These are phyloP conservation scores for Hemisphaericaspora lyxosophila DNA, from an alignment of 1,139 yeast genomes.

Conservation along the genomic window DNA sequence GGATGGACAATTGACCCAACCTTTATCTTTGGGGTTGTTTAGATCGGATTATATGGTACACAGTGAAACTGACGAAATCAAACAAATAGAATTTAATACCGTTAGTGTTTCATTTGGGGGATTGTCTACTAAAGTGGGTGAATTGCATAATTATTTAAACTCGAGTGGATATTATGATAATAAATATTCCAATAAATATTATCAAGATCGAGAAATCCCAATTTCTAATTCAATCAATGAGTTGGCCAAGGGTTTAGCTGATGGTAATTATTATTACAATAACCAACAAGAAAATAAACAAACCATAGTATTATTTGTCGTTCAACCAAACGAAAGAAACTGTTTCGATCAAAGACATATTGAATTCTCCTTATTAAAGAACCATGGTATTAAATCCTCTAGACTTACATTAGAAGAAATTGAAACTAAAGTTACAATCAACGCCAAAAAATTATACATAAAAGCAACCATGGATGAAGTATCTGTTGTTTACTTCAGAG, in stretches of 20 bases:
- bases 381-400: constrained; percentile 57
- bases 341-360: constrained; percentile 86
- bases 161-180: constrained; percentile 52
- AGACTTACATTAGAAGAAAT: constrained; percentile 71
- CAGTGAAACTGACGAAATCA: constrained; percentile 47
- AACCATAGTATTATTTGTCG: constrained; percentile 72
- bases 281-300: constrained; percentile 18
- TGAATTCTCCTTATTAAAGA: constrained; percentile 65
- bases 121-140: constrained; percentile 75
- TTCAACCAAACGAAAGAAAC: constrained; percentile 84
- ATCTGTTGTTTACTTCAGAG: constrained; percentile 84
- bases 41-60: constrained; percentile 90
- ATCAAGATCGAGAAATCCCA: constrained; percentile 56
- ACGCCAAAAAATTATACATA: constrained; percentile 49
- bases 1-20: constrained; percentile 57
- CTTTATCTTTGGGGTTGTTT: constrained; percentile 77
- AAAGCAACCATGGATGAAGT: constrained; percentile 64
- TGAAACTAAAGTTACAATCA: constrained; percentile 37
- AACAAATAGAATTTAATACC: constrained; percentile 95
- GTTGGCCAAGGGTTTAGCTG: constrained; percentile 70
- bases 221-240: constrained; percentile 60
- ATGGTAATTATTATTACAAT: constrained; percentile 60
- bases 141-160: constrained; percentile 68
- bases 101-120: constrained; percentile 96
- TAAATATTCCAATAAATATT: constrained; percentile 36